These are phyloP conservation scores for Triticum urartu DNA, from an alignment of 176 grass and related monocot genomes.

Conservation along the genomic window DNA sequence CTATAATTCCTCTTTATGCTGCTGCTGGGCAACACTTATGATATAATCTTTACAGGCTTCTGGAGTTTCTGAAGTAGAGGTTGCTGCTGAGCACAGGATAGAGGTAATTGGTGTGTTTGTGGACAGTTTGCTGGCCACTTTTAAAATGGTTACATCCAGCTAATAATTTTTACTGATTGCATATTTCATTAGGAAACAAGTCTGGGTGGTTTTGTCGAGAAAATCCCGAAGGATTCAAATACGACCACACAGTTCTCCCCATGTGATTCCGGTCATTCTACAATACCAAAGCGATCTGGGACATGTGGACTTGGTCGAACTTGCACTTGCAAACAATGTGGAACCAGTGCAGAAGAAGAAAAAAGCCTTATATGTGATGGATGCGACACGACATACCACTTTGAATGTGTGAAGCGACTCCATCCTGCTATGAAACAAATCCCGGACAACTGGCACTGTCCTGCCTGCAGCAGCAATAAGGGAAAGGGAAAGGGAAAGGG, in stretches of 20 bases:
- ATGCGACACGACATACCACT: conserved; percentile 73
- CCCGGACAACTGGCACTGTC: conserved; percentile 72
- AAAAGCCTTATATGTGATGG: conserved; percentile 75
- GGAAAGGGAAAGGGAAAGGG: conserved; percentile 37
- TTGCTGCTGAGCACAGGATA: conserved; percentile 43
- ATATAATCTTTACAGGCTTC: conserved; percentile 46
- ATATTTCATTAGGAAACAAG: conserved; percentile 49
- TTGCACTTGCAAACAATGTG: conserved; percentile 67
- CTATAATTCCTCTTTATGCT: conserved; percentile 24
- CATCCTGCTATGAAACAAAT: conserved; percentile 38
- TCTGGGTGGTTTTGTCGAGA: conserved; percentile 31
- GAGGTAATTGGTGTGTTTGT: conserved; percentile 48
- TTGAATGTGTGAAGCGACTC: conserved; percentile 66
- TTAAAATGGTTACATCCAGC: background rate
- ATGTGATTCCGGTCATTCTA: conserved; percentile 74
- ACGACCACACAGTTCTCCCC: conserved; percentile 44
- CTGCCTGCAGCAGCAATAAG: conserved; percentile 48
- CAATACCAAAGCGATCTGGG: conserved; percentile 49
- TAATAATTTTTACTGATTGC: conserved; percentile 23
- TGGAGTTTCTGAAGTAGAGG: conserved; percentile 56
- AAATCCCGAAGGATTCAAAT: conserved; percentile 59
- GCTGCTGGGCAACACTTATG: conserved; percentile 24
- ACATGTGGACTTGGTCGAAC: conserved; percentile 33
- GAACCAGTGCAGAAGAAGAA: conserved; percentile 42
- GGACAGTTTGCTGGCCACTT: conserved; percentile 8